Base-by-base conservation (phyloP, 495 filamentous ascomycete species). In the Hypoxylon rickii region DNA sequence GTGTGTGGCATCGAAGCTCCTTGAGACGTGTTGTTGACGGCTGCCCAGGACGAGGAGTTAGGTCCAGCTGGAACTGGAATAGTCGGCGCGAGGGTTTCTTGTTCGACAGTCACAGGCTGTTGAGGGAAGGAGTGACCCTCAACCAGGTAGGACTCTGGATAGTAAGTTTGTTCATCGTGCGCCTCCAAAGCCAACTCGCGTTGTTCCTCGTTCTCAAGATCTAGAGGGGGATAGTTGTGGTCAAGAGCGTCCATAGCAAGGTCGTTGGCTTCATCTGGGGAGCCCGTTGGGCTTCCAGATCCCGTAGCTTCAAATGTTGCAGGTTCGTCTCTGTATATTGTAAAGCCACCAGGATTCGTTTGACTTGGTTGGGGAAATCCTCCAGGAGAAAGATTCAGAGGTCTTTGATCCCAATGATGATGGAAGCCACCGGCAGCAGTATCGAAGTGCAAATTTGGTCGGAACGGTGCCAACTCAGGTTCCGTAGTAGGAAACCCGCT, bases 221-320 rank as follows among this genome's bases (percentile, higher is more conserved):
- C 59, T 18, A 63, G 22, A 41, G 59, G 59, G 18, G 59, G 59
- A 18, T 63, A 63, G 8, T 15, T 15, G 3, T 62, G 21, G 1
- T 55, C 58, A 31, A n/a, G 10, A 40, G 50, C 34, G 17, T 56
- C 55, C 61, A 70, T 43, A 46, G 54, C 22, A 24, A 66, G 58
- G 38, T 73, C n/a, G 49, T 66, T 45, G 42, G 70, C 16, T 65
- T 67, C 39, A 29, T 33, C 43, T 39, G 52, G 58, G 11, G 58
- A 57, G 18, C 53, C 52, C 13, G 38, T 42, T 26, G 4, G 51
- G 18, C 32, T 49, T 26, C 22, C 19, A 12, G 52, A 13, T 44
- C 37, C 34, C 7, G 39, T 33, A 44, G 3, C 20, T 17, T 24
- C 42, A 17, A 45, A 34, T 12, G 33, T 41, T 22, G 13, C 15